These are phyloP conservation scores for Phlebopus sp. DNA, from an alignment of 1,284 basidiomycete genomes.

Conservation along the genomic window DNA sequence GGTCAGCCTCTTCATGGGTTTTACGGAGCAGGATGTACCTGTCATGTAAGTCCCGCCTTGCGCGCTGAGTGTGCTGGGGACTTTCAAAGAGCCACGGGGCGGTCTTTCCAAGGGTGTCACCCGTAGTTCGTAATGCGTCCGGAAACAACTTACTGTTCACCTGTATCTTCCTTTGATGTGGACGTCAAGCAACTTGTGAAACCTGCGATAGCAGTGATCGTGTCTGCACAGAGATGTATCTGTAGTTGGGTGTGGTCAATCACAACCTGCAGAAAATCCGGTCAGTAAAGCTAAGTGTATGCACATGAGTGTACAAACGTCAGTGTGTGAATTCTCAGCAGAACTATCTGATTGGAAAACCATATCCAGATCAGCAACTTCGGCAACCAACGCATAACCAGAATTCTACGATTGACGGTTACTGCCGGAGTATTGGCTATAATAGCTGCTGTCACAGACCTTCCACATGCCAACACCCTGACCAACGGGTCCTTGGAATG, in stretches of 20 bases:
- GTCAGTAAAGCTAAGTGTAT: conserved; percentile 1
- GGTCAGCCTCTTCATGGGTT: conserved; percentile 7
- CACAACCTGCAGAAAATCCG: conserved; percentile 37
- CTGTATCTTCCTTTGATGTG: conserved; percentile 36
- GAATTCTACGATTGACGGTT: conserved; percentile 35
- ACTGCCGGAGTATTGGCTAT: conserved; percentile 8
- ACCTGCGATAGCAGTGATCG: conserved; percentile 49
- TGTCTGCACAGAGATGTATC: conserved; percentile 70
- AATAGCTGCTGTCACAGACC: conserved; percentile 41
- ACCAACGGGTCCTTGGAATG: conserved; percentile 1
- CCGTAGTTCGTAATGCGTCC: neutral
- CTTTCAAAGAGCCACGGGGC: conserved; percentile 8
- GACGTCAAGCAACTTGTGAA: conserved; percentile 50
- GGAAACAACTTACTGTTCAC: conserved; percentile 37
- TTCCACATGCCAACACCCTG: conserved; percentile 62
- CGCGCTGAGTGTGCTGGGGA: conserved; percentile 6
- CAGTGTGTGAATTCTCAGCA: conserved; percentile 33
- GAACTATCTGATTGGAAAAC: conserved; percentile 36
- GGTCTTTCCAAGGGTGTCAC: conserved; percentile 11
- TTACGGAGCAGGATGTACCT: conserved; percentile 14
- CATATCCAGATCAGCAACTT: conserved; percentile 50
- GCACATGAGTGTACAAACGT: conserved; percentile 33
- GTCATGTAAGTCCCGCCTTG: conserved; percentile 32
- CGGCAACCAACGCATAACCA: conserved; percentile 69
- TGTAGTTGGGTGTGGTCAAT: conserved; percentile 48